Base-by-base conservation (phyloP, 1,284 basidiomycete genomes). In the Cryptococcus floricola region DNA sequence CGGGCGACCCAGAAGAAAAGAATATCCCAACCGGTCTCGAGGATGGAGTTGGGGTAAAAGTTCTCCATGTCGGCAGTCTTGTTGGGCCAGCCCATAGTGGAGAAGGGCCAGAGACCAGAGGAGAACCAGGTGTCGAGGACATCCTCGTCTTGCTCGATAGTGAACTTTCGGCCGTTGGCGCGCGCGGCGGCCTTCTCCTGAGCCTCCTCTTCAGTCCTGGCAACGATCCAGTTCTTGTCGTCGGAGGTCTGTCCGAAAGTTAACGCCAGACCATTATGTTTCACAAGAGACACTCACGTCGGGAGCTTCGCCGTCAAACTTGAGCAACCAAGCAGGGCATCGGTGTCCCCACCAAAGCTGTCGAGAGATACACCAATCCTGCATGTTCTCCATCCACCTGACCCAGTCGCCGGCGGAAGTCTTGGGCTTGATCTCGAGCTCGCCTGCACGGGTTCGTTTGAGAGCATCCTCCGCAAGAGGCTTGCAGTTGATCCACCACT, bases 121-220 rank as follows among this genome's bases (percentile, higher is more conserved):
- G 92, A 97, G 80, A 98, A 99, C 95, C 96, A 99, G 0, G 95
- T 98, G 79, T 99, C 96, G 16, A 98, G 84, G 1, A 99, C 96
- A 70, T 98, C 96, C 59, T 94, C 91, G 68, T 98, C 96, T 77
- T 98, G 96, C 73, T 89, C 85, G 9, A 99, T 80, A 1, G 82
- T 85, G 76, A 89, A 98, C 56, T 81, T 81, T 41, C 80, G 81
- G 37, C 86, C 87, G 23, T 79, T 82, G 14, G 91, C 94, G 39
- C 93, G 74, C 59, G 80, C 80, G 67, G 83, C 81, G 2, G 91
- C 96, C 42, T 90, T 85, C 60, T 83, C 83, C 10, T 84, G 84
- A 4, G 92, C 96, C 75, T 97, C 85, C 64, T 91, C 89, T 7
- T 82, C 63, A 0, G 82, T 86, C 47, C 92, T 83, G 0, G 92